These are phyloP conservation scores for Perkinsus marinus DNA, from an alignment of 169 alveolate species.

Conservation along the genomic window DNA sequence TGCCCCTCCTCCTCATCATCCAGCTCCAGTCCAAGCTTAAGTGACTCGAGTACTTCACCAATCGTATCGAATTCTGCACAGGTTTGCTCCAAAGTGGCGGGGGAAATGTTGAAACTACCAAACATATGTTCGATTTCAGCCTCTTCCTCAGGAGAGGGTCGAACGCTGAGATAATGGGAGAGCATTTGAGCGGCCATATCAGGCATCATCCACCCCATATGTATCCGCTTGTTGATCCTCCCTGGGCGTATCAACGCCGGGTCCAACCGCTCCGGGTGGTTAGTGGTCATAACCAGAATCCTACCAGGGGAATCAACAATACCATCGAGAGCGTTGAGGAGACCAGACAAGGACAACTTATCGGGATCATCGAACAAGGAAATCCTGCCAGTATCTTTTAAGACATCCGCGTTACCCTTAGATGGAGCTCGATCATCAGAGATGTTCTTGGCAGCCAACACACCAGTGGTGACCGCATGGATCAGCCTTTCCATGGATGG, in stretches of 20 bases:
- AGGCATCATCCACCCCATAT: neutral
- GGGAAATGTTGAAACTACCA: neutral
- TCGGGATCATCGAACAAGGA: neutral
- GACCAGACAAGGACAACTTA: slow-evolving; percentile 35
- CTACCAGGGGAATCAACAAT: slow-evolving; percentile 47
- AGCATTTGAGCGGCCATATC: neutral
- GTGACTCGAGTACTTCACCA: neutral
- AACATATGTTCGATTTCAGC: neutral
- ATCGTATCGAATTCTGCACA: neutral
- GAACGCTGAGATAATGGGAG: neutral
- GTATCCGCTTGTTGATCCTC: slow-evolving; percentile 23
- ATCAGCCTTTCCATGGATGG: neutral
- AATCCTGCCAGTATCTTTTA: neutral
- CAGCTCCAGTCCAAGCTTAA: neutral
- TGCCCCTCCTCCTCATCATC: neutral
- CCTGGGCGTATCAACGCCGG: slow-evolving; percentile 58
- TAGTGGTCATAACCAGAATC: slow-evolving; percentile 53
- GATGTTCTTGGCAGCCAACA: neutral
- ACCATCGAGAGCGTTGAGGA: slow-evolving; percentile 58
- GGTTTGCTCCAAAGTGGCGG: neutral
- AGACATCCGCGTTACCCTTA: neutral
- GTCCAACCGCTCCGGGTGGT: slow-evolving; percentile 47
- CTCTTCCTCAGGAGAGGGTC: neutral
- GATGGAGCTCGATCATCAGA: neutral
- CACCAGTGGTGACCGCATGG: neutral